Base-by-base conservation (phyloP, 805 yeast species). In the Metschnikowia gruessii region DNA sequence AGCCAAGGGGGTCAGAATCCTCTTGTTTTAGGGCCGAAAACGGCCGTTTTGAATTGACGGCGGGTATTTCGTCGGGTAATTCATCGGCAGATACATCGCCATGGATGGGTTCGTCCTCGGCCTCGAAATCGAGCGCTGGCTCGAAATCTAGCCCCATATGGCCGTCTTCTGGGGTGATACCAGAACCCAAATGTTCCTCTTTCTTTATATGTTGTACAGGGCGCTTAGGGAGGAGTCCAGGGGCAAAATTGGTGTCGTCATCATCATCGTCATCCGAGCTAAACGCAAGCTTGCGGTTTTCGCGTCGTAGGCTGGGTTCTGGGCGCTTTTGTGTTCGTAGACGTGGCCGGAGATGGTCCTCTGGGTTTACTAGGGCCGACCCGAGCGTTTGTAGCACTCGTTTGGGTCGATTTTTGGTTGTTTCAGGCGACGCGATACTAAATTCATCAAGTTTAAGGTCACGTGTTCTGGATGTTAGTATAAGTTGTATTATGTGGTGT, bases 301-400 rank as follows among this genome's bases (percentile, higher is more conserved):
- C 49, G 5, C 15, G 41, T 38, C 44, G 44, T 36, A 40, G 43
- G 10, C 19, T 29, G 2, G 22, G 11, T 12, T 32, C 12, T 7
- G 28, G 28, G 34, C 30, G 6, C 26, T n/a, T n/a, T 24, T 30
- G 28, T 26, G 28, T 26, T 26, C 53, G 47, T 12, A 55, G 47
- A 21, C 59, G 35, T 4, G 63, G 64, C 18, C 57, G 48, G 24
- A 45, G 43, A 18, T 50, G 53, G 32, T 60, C 62, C 16, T 57
- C 60, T 4, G 54, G 44, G 21, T 61, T 56, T 12, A 58, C 46
- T 19, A 66, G 48, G 1, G 60, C 68, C 1, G 68, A 64, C n/a
- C 59, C 56, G 9, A 65, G 48, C 37, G 46, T 57, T 30, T 47
- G 51, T 9, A 54, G 11, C 12, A 26, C 28, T 11, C 28, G 12